Conservation (phyloP, 768 basidiomycete genomes). For the Mycena olivaceomarginata region DNA sequence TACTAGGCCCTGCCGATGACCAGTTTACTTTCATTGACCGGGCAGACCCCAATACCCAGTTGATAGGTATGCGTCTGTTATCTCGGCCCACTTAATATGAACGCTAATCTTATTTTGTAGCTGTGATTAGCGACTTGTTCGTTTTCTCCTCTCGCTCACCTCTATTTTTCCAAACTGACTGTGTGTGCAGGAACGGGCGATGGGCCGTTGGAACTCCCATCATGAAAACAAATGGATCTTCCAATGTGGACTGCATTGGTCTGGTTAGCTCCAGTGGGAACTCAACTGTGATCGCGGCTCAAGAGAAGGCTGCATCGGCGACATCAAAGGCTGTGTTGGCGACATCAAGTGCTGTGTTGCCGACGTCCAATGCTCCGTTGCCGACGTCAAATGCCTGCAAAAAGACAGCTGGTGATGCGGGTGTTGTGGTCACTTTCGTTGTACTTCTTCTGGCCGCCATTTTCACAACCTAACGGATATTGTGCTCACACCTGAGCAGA, state of each 20-base stretch:
- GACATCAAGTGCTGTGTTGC: conserved; percentile 11
- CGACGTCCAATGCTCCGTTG: neutral
- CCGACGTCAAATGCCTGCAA: conserved; percentile 35
- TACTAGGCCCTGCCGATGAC: conserved; percentile 48
- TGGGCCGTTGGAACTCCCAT: conserved; percentile 57
- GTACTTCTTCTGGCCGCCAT: conserved; percentile 47
- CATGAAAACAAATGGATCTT: conserved; percentile 53
- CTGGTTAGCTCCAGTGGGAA: conserved; percentile 53
- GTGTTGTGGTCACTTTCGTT: conserved; percentile 55
- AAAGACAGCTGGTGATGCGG: conserved; percentile 51
- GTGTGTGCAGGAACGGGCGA: conserved; percentile 56
- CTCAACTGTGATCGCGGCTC: conserved; percentile 43
- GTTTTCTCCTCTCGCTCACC: conserved; percentile 43
- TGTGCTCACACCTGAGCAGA: conserved; percentile 11
- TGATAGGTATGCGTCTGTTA: conserved; percentile 57
- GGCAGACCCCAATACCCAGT: conserved; percentile 53
- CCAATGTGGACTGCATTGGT: conserved; percentile 52
- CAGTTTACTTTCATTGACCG: conserved; percentile 61
- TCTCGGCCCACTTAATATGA: neutral
- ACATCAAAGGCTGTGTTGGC: conserved; percentile 20
- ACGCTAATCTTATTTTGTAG: conserved; percentile 47
- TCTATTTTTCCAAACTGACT: conserved; percentile 10
- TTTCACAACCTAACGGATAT: conserved; percentile 16
- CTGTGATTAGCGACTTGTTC: conserved; percentile 63
- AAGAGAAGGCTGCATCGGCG: conserved; percentile 40